Percentiles rank a stretch among this genome's conserved stretches.
Evolutionary conservation across 345 rosid species (phyloP).

Genomic region (Barbarea vulgaris): DNA sequence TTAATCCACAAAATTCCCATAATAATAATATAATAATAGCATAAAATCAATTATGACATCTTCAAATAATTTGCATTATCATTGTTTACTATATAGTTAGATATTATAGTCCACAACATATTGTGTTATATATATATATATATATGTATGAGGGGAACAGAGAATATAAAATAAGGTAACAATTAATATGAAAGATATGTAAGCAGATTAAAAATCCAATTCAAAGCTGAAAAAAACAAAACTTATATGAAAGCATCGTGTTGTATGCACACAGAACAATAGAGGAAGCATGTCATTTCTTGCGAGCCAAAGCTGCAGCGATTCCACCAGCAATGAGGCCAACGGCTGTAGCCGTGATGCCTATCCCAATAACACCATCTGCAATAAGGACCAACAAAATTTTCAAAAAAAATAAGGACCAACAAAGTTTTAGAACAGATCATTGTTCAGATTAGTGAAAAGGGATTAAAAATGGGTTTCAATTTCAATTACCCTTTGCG

Average conservation of each 20-base stretch:
- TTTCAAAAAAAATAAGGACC: conserved; percentile 26
- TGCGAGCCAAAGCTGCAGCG: conserved; percentile 79
- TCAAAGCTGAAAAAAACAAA: neutral
- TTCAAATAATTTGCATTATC: neutral
- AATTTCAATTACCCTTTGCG: conserved; percentile 54
- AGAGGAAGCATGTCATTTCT: conserved; percentile 44
- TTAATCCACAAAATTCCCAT: too few relatives aligned
- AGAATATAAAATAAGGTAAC: conserved; percentile 14
- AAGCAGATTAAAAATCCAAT: neutral
- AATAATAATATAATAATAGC: neutral
- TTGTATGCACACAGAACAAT: conserved; percentile 10
- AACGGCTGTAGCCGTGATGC: conserved; percentile 81
- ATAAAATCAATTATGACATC: neutral
- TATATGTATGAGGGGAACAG: neutral
- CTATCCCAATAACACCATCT: conserved; percentile 92
- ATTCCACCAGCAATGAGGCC: conserved; percentile 83
- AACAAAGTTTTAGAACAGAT: conserved; percentile 11
- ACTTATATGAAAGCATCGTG: conserved; percentile 3
- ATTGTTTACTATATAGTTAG: neutral
- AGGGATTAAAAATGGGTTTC: neutral
- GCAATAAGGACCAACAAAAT: conserved; percentile 33
- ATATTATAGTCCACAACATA: neutral
- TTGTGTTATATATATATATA: neutral
- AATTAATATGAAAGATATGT: neutral
- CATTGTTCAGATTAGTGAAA: neutral